These are phyloP conservation scores for Angomonas ambiguus DNA, from an alignment of 208 protist species.

Conservation along the genomic window DNA sequence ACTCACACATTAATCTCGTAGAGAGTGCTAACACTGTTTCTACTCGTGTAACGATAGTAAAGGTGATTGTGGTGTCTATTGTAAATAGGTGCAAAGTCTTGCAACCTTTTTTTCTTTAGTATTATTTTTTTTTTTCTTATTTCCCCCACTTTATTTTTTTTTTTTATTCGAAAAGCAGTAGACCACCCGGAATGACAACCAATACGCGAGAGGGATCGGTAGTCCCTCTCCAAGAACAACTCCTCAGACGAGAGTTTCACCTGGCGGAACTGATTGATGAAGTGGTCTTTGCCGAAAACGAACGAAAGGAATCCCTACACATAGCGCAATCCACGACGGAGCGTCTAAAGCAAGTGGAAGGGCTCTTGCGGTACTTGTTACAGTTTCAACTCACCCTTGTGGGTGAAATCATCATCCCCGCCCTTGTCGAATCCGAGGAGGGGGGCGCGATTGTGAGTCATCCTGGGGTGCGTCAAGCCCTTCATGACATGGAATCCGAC, in stretches of 20 bases:
- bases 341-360: constrained; percentile 28
- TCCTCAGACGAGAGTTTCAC: constrained; percentile 63
- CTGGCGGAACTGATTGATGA: constrained; percentile 78
- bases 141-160: too few species aligned
- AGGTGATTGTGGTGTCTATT: too few species aligned
- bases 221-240: constrained; percentile 32
- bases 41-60: too few species aligned
- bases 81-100: too few species aligned
- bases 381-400: constrained; percentile 46
- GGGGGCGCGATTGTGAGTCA: constrained; percentile 9
- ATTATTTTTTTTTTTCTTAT: too few species aligned
- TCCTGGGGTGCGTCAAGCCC: constrained; percentile 12
- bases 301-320: constrained; percentile 31
- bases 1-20: too few species aligned
- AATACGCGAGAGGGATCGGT: too few species aligned
- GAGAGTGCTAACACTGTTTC: too few species aligned
- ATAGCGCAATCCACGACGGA: background rate
- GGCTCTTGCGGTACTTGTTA: constrained; percentile 36
- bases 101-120: too few species aligned
- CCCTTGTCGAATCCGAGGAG: constrained; percentile 18
- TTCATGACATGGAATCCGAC: constrained; percentile 22
- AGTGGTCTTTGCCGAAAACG: constrained; percentile 50
- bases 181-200: too few species aligned
- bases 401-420: constrained; percentile 43
- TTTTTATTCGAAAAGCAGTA: background rate